Evolutionary conservation across 257 asterid genomes (phyloP).

Genomic region (Solanum gandarillasii): DNA sequence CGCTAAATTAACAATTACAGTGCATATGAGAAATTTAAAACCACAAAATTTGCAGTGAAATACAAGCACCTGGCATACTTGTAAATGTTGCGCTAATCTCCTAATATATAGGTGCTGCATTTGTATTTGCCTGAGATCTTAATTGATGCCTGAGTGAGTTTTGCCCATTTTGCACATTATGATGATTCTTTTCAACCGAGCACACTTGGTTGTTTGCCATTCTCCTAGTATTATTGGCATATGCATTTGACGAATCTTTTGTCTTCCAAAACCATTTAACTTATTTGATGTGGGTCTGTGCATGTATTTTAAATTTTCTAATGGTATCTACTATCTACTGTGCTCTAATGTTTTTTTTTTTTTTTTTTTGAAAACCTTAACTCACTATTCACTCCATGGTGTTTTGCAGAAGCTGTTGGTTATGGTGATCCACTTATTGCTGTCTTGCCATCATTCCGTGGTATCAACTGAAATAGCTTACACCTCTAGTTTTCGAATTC

Average conservation of each 20-base stretch:
- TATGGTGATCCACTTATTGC: slow-evolving; percentile 45
- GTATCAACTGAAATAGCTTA: slow-evolving; percentile 23
- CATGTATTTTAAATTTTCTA: background rate
- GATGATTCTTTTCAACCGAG: background rate
- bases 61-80: background rate
- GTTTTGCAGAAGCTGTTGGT: slow-evolving; percentile 43
- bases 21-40: background rate
- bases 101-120: background rate
- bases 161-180: background rate
- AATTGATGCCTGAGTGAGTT: background rate
- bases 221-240: background rate
- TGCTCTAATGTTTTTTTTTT: background rate
- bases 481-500: background rate
- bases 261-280: background rate
- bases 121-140: background rate
- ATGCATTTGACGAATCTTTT: background rate
- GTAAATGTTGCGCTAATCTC: background rate
- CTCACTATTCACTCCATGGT: background rate
- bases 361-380: background rate
- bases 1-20: background rate
- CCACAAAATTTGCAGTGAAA: background rate
- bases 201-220: background rate
- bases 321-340: background rate
- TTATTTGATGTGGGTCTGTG: background rate
- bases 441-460: slow-evolving; percentile 38